A percentile compares a stretch with the other conserved stretches of the same genome.
Evolutionary conservation across 1,284 basidiomycete genomes (phyloP).

Genomic region (Leccinum solheimii): DNA sequence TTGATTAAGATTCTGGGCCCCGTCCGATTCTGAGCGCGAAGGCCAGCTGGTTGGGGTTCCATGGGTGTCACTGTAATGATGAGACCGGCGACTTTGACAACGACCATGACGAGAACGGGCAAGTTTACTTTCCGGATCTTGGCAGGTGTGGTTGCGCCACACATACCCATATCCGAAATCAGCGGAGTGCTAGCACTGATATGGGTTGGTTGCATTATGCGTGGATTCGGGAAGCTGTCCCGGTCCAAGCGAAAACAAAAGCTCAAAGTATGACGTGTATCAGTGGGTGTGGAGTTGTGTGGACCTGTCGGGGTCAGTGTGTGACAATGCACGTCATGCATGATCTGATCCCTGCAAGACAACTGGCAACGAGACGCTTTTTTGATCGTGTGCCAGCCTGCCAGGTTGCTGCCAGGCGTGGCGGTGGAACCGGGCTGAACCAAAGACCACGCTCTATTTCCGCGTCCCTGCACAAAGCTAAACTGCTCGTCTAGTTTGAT

Average conservation of each 20-base stretch:
- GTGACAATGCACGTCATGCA: neutral
- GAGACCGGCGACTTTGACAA: neutral
- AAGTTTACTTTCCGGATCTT: neutral
- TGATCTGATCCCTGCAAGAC: neutral
- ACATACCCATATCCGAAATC: neutral
- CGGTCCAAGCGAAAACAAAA: neutral
- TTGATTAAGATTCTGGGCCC: neutral
- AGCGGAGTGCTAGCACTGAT: neutral
- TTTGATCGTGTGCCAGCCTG: neutral
- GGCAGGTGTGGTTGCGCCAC: neutral
- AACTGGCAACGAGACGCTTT: neutral
- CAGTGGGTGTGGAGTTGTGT: neutral
- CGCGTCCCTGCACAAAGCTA: conserved; percentile 2
- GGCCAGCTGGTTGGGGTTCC: neutral
- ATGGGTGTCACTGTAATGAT: neutral
- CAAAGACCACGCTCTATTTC: conserved; percentile 10
- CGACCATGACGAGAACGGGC: neutral
- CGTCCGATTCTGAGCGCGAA: neutral
- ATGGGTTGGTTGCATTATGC: neutral
- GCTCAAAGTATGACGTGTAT: neutral
- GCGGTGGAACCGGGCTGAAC: neutral
- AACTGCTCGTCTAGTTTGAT: neutral
- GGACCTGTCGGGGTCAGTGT: neutral
- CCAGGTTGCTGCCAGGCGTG: neutral
- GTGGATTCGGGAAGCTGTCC: neutral